Conservation (phyloP, 2,329 filamentous ascomycete genomes). For the Cercospora janseana region DNA sequence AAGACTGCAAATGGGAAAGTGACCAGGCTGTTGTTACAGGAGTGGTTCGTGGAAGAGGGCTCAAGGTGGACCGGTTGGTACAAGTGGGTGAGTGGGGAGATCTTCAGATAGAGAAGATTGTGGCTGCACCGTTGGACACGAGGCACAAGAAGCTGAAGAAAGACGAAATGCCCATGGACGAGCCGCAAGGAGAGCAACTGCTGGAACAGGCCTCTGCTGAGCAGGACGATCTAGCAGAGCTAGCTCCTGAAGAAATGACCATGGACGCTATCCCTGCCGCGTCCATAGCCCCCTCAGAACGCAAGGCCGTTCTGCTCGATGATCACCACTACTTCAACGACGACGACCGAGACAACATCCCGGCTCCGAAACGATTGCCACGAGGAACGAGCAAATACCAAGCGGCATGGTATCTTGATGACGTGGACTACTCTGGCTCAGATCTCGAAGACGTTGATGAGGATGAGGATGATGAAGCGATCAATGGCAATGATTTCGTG, state of each 20-base stretch:
- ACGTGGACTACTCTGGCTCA: constrained; percentile 79
- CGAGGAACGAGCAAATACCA: constrained; percentile 93
- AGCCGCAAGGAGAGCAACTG: constrained; percentile 55
- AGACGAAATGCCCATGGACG: constrained; percentile 65
- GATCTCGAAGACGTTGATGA: constrained; percentile 66
- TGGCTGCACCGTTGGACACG: constrained; percentile 65
- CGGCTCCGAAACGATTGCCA: constrained; percentile 71
- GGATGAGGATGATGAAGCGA: constrained; percentile 60
- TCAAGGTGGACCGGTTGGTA: constrained; percentile 86
- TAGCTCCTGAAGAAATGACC: constrained; percentile 80
- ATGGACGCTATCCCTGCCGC: constrained; percentile 67
- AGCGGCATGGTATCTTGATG: constrained; percentile 85
- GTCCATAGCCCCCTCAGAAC: constrained; percentile 49
- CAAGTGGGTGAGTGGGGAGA: constrained; percentile 93
- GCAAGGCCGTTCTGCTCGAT: constrained; percentile 86
- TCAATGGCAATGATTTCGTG: constrained; percentile 51
- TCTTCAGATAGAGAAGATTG: constrained; percentile 88
- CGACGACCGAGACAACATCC: constrained; percentile 64
- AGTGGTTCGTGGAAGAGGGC: constrained; percentile 75
- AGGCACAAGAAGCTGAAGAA: constrained; percentile 54
- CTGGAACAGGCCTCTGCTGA: constrained; percentile 74
- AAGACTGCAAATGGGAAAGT: constrained; percentile 69
- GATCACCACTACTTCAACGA: constrained; percentile 98
- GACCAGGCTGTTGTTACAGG: constrained; percentile 66
- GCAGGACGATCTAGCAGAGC: constrained; percentile 75